These are phyloP conservation scores for Huntiella bhutanensis DNA, from an alignment of 2,329 filamentous ascomycete species.

Conservation along the genomic window DNA sequence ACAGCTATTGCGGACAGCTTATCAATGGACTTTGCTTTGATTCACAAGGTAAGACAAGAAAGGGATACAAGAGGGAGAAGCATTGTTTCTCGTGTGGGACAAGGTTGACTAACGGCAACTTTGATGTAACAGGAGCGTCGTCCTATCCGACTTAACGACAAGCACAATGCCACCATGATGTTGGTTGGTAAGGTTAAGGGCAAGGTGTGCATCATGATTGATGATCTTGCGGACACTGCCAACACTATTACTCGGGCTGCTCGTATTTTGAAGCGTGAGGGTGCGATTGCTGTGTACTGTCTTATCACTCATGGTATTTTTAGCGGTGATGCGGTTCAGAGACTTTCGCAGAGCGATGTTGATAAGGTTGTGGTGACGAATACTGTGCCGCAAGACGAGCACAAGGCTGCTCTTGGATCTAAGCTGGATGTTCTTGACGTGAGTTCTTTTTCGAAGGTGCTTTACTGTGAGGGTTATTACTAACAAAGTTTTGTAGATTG, in stretches of 20 bases:
- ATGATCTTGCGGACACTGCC: constrained; percentile 86
- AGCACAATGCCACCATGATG: constrained; percentile 90
- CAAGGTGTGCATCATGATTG: constrained; percentile 73
- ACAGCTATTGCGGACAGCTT: constrained; percentile 87
- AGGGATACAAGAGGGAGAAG: no score
- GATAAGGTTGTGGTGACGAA: constrained; percentile 94
- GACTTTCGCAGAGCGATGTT: constrained; percentile 81
- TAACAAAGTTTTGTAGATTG: constrained; percentile 26
- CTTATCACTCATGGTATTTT: constrained; percentile 89
- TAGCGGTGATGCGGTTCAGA: constrained; percentile 82
- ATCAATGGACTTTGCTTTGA: constrained; percentile 88
- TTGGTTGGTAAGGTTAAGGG: constrained; percentile 71
- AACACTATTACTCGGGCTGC: constrained; percentile 95
- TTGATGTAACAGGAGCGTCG: constrained; percentile 50
- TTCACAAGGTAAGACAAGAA: constrained; percentile 61
- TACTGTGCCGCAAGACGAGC: constrained; percentile 74
- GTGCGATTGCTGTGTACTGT: constrained; percentile 78
- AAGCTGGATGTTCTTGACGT: constrained; percentile 79
- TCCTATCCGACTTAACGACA: constrained; percentile 70
- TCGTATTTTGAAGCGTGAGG: constrained; percentile 90
- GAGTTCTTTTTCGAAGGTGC: constrained; percentile 8
- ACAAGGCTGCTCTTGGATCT: constrained; percentile 52
- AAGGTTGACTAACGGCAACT: constrained; percentile 1
- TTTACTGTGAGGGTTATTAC: not conserved
- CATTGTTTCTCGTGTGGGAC: constrained; percentile 1